A percentile compares a stretch with the other conserved stretches of the same genome.
Evolutionary conservation across 768 basidiomycete genomes (phyloP).

Genomic region (Hypsizygus marmoreus): DNA sequence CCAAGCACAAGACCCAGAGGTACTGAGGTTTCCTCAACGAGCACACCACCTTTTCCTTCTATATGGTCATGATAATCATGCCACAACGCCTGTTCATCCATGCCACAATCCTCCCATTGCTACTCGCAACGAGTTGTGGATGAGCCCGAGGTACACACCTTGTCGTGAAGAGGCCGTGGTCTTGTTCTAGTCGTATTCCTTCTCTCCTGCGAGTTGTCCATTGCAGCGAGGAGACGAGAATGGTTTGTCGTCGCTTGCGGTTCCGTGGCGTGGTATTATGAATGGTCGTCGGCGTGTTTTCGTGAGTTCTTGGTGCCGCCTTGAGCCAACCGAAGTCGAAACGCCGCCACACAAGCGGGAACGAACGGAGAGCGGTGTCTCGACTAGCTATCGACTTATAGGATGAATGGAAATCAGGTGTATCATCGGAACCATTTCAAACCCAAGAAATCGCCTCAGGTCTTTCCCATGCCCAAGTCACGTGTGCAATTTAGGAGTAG

Average conservation of each 20-base stretch:
- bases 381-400: conserved; percentile 4
- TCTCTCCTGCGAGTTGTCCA: conserved; percentile 12
- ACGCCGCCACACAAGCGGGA: conserved; percentile 3
- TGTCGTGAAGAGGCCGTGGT: conserved; percentile 9
- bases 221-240: conserved; percentile 1
- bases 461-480: no score
- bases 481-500: no score
- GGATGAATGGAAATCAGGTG: conserved; percentile 12
- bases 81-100: background rate
- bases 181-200: conserved; percentile 8
- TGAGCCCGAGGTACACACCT: conserved; percentile 9
- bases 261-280: conserved; percentile 1
- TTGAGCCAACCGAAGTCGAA: background rate
- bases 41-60: no score
- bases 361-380: no score
- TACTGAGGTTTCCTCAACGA: no score
- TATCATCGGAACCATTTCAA: conserved; percentile 13
- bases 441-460: no score
- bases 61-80: no score
- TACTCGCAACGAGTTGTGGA: no score
- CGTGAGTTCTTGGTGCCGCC: conserved; percentile 7
- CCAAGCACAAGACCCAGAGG: no score
- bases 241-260: background rate
- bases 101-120: background rate
- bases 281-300: conserved; percentile 7